phyloP scores from a whole-genome alignment of 1,284 basidiomycete genomes.

The Fistulinella staudtii region DNA sequence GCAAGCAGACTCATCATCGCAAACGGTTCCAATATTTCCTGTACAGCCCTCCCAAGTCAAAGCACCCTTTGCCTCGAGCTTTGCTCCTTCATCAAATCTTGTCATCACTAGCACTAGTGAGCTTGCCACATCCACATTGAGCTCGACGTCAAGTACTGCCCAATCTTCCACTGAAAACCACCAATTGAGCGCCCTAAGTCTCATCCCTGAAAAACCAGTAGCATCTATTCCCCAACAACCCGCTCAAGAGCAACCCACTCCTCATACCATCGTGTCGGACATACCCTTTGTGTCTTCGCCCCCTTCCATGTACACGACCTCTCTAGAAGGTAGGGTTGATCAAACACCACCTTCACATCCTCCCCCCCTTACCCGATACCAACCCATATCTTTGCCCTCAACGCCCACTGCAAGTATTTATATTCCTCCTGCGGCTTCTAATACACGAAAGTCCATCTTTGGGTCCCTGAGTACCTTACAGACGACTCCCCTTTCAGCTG shows the following conservation, averaged over 20 bases:
- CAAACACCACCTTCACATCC: conserved; percentile 21
- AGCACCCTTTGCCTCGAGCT: conserved; percentile 28
- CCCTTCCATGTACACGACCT: conserved; percentile 12
- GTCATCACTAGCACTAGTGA: neutral
- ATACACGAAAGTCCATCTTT: conserved; percentile 20
- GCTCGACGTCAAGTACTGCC: neutral
- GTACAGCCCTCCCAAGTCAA: too few relatives aligned
- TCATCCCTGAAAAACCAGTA: neutral
- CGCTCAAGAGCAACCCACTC: conserved; percentile 1
- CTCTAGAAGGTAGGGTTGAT: conserved; percentile 5
- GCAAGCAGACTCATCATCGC: conserved; percentile 5
- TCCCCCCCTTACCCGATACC: conserved; percentile 25
- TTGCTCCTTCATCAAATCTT: conserved; percentile 16
- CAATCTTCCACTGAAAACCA: neutral
- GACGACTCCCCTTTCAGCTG: conserved; percentile 29
- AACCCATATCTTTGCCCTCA: conserved; percentile 30
- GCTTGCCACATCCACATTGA: neutral
- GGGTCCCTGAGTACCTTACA: conserved; percentile 32
- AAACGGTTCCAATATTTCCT: conserved; percentile 9
- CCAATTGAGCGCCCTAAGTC: neutral
- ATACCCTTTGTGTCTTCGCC: conserved; percentile 13
- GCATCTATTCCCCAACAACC: neutral
- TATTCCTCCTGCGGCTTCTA: conserved; percentile 14
- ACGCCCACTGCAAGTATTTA: conserved; percentile 27
- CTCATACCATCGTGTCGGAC: neutral